Conservation (phyloP, 1,284 basidiomycete genomes). For the Boletus semigastroideus region DNA sequence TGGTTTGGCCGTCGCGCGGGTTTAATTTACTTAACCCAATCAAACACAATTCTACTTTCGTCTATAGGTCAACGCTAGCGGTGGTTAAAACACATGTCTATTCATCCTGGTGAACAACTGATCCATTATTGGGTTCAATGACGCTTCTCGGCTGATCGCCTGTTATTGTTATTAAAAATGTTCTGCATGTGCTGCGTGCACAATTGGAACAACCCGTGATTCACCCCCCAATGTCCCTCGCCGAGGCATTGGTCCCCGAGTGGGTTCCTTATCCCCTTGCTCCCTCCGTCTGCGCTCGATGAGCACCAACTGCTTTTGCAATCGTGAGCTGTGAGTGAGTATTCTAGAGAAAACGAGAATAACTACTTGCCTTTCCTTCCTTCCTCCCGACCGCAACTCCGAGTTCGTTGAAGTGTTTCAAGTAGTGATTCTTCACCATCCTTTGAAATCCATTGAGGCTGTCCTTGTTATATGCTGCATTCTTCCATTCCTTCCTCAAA, state of each 20-base stretch:
- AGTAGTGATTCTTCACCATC: slow-evolving; percentile 39
- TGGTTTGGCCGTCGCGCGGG: too few relatives aligned
- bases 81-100: not conserved
- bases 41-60: not conserved
- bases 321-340: not conserved
- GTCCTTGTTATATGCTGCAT: slow-evolving; percentile 26
- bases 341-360: not conserved
- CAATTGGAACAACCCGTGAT: slow-evolving; percentile 25
- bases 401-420: slow-evolving; percentile 26
- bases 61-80: not conserved
- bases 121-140: not conserved
- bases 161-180: slow-evolving; percentile 9
- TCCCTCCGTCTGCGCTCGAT: slow-evolving; percentile 9
- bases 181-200: slow-evolving; percentile 18
- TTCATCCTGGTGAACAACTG: not conserved
- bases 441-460: slow-evolving; percentile 28
- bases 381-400: slow-evolving; percentile 18
- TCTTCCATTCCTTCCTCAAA: slow-evolving; percentile 31
- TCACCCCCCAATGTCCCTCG: slow-evolving; percentile 24
- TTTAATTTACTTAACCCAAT: not conserved
- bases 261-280: not conserved
- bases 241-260: slow-evolving; percentile 26
- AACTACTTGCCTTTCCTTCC: slow-evolving; percentile 20
- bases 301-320: slow-evolving; percentile 16
- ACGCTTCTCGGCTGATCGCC: not conserved